Conservation (phyloP, 2,329 filamentous ascomycete genomes). For the Aschersonia sp. region DNA sequence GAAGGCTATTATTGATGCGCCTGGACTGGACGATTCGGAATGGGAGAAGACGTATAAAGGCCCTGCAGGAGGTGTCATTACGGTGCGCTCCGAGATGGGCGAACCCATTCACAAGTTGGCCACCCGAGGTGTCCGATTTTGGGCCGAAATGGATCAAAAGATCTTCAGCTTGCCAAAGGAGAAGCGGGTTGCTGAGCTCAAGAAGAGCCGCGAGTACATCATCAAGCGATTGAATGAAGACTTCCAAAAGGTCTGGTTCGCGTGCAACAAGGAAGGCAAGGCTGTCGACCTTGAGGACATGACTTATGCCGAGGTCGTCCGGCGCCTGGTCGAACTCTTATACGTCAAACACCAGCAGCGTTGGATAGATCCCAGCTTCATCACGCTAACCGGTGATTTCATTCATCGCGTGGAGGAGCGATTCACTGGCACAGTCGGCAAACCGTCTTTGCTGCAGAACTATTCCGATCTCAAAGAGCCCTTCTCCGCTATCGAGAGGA, state of each 20-base stretch:
- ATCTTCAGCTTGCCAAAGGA: constrained; percentile 95
- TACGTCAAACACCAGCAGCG: constrained; percentile 82
- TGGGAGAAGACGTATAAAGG: constrained; percentile 95
- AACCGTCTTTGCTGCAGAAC: constrained; percentile 74
- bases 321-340: constrained; percentile 76
- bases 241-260: constrained; percentile 96
- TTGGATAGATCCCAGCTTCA: constrained; percentile 82
- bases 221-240: constrained; percentile 93
- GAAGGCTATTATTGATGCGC: constrained; percentile 76
- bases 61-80: constrained; percentile 83
- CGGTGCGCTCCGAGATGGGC: constrained; percentile 96
- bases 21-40: constrained; percentile 64
- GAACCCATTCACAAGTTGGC: constrained; percentile 98
- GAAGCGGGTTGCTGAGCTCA: constrained; percentile 75
- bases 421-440: constrained; percentile 59
- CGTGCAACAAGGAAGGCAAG: constrained; percentile 65
- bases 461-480: constrained; percentile 80
- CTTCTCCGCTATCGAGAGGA: constrained; percentile 60
- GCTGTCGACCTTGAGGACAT: constrained; percentile 86
- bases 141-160: constrained; percentile 98
- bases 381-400: constrained; percentile 79
- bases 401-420: constrained; percentile 95
- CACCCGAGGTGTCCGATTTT: constrained; percentile 89
- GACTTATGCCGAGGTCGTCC: constrained; percentile 82
- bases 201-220: constrained; percentile 80